Evolutionary conservation across 768 basidiomycete genomes (phyloP).

Genomic region (Mycena vulgaris): DNA sequence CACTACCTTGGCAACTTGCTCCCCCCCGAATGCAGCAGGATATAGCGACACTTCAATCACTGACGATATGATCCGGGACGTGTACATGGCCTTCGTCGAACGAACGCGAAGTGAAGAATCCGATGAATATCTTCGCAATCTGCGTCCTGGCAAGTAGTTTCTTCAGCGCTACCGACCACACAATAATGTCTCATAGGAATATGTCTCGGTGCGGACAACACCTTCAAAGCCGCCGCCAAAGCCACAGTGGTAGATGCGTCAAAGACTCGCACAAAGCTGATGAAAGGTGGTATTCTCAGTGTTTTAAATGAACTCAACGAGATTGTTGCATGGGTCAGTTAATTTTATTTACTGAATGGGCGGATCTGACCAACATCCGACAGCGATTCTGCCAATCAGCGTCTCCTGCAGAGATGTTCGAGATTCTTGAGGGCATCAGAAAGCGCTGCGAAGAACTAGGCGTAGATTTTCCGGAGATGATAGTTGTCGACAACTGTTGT

Average conservation of each 20-base stretch:
- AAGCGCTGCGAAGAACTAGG: conserved; percentile 12
- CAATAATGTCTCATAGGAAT: conserved; percentile 19
- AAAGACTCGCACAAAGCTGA: conserved; percentile 16
- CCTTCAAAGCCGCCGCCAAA: conserved; percentile 31
- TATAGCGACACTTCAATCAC: conserved; percentile 26
- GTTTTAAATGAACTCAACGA: not conserved
- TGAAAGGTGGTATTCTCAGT: conserved; percentile 25
- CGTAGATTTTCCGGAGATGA: conserved; percentile 15
- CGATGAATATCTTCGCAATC: conserved; percentile 31
- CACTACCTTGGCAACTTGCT: not conserved
- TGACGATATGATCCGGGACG: conserved; percentile 40
- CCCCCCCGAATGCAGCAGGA: not conserved
- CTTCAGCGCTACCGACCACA: too few species aligned
- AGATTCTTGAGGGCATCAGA: conserved; percentile 26
- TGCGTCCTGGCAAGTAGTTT: conserved; percentile 34
- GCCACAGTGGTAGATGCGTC: conserved; percentile 28
- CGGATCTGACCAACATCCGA: too few species aligned
- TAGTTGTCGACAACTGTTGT: conserved; percentile 34
- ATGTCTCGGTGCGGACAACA: conserved; percentile 27
- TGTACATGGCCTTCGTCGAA: conserved; percentile 37
- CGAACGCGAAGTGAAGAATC: conserved; percentile 36
- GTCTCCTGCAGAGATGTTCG: conserved; percentile 22
- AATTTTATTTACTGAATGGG: too few species aligned
- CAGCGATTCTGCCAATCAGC: conserved; percentile 27
- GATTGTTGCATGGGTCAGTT: not conserved